Base-by-base conservation (phyloP, 495 filamentous ascomycete genomes). In the Barbatosphaeria neglecta region DNA sequence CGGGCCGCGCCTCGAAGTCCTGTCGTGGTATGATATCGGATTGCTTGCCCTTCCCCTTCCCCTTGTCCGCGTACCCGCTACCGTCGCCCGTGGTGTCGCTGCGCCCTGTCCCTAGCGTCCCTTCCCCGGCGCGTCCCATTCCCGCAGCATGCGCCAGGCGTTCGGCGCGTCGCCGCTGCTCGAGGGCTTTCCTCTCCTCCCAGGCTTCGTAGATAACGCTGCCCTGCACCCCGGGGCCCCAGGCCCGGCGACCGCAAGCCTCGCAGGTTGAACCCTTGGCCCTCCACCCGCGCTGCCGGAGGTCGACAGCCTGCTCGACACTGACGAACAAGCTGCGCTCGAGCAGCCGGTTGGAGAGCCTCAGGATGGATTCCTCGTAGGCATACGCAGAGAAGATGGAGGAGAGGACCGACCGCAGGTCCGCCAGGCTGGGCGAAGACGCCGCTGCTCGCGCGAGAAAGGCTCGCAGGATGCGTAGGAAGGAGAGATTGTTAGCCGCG, bases 371-470 rank as follows among this genome's bases (percentile, higher is more conserved):
- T 54, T 86, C 82, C 60, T 97, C 93, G 59, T 95, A 95, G 0
- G 87, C 80, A 56, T 98, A 97, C 0, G 93, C 90, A 2, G 90
- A 82, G 63, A 98, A 98, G 39, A 98, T 88, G 6, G 86, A 87
- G 2, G 79, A 70, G 3, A 98, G 75, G 1, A 96, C 89, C 37
- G 78, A 74, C 20, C 93, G 83, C 11, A 98, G 72, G 56, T 97
- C 89, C 4, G 85, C 81, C 0, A 97, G 76, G 22, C 84, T 90
- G 0, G 92, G 87, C 2, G 90, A 94, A 22, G 84, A 80, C 20
- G 71, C 67, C 1, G 86, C 83, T 0, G 89, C 89, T 17, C 87
- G 80, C 3, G 82, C 78, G n/a, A 98, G 77, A 65, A 98, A 97
- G 7, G 84, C 84, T 19, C 87, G 81, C 5, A 98, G 77, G 44